Evolutionary conservation across 2,329 filamentous ascomycete species (phyloP).

Genomic region (Colletotrichum magnum): DNA sequence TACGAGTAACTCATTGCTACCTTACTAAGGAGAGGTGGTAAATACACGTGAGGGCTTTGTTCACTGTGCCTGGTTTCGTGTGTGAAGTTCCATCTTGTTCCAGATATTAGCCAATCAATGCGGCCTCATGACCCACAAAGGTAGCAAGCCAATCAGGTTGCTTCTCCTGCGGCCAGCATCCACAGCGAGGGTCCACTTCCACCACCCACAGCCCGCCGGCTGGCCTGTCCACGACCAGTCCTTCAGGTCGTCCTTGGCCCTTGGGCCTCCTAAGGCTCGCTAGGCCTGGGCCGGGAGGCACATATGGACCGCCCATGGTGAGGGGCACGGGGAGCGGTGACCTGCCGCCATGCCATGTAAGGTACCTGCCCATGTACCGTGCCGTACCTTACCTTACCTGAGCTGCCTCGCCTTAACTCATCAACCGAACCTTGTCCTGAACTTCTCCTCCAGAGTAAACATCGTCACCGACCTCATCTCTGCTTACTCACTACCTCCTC

Average conservation of each 20-base stretch:
- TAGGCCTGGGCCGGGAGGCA: conserved; percentile 17
- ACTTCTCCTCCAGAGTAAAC: conserved; percentile 37
- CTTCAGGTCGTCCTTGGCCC: too few relatives aligned
- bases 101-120: conserved; percentile 40
- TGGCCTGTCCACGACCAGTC: conserved; percentile 18
- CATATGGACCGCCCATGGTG: not conserved
- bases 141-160: conserved; percentile 1
- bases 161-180: not conserved
- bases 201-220: conserved; percentile 19
- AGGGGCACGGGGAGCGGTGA: conserved; percentile 40
- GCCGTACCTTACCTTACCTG: not conserved
- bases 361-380: conserved; percentile 2
- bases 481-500: conserved; percentile 22
- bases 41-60: too few relatives aligned
- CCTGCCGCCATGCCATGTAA: conserved; percentile 10
- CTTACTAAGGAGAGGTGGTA: too few relatives aligned
- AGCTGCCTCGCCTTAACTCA: conserved; percentile 13
- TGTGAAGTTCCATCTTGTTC: conserved; percentile 40
- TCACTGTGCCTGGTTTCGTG: conserved; percentile 34
- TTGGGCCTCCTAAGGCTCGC: not conserved
- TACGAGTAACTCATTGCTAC: too few relatives aligned
- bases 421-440: conserved; percentile 19
- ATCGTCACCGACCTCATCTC: conserved; percentile 28
- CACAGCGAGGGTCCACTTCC: conserved; percentile 17
- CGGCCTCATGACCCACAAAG: conserved; percentile 3